These are phyloP conservation scores for Cucumis cinereus DNA, from an alignment of 306 rosid species.

Conservation along the genomic window DNA sequence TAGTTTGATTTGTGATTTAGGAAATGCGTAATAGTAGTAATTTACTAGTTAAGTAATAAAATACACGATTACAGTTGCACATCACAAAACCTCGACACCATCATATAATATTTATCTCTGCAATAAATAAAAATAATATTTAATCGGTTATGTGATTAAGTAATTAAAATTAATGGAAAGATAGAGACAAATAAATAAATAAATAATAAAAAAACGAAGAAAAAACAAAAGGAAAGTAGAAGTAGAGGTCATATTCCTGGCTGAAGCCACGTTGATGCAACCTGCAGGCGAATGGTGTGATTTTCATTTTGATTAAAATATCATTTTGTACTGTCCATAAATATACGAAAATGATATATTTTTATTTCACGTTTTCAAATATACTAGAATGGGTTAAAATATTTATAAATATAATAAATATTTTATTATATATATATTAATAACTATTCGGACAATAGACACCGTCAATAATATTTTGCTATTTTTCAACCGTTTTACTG, in stretches of 20 bases:
- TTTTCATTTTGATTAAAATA: neutral
- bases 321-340: too few relatives aligned
- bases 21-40: neutral
- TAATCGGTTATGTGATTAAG: neutral
- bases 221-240: neutral
- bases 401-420: too few relatives aligned
- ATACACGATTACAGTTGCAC: neutral
- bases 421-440: too few relatives aligned
- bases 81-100: neutral
- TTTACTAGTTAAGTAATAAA: neutral
- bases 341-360: too few relatives aligned
- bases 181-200: neutral
- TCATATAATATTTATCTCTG: neutral
- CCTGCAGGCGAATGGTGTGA: conserved; percentile 1
- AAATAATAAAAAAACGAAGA: neutral
- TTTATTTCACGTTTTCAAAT: too few relatives aligned
- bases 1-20: neutral
- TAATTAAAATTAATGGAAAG: neutral
- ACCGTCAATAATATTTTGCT: too few relatives aligned
- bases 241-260: neutral
- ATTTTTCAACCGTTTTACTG: too few relatives aligned
- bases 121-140: neutral
- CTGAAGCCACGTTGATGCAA: neutral
- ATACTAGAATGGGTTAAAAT: too few relatives aligned
- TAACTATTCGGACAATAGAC: too few relatives aligned